A percentile compares a stretch with the other conserved stretches of the same genome.
Evolutionary conservation across 176 grass and related monocot species (phyloP).

Genomic region (Chloris gayana): DNA sequence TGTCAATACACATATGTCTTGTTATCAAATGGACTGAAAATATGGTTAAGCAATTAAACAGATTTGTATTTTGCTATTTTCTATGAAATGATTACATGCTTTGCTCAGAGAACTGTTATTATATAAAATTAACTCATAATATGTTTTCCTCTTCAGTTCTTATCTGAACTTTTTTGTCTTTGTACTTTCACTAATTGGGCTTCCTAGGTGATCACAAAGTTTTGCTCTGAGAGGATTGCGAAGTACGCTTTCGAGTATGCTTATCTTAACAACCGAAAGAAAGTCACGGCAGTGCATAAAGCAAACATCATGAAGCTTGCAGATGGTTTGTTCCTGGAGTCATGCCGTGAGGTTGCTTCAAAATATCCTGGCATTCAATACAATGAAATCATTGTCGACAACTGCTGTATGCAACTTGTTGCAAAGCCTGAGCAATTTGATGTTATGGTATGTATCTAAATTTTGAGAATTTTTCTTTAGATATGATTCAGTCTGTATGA

Average conservation of each 20-base stretch:
- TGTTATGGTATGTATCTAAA: conserved; percentile 75
- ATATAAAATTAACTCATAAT: not conserved
- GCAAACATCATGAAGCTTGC: conserved; percentile 99
- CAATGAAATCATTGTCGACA: conserved; percentile 96
- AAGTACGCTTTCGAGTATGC: conserved; percentile 98
- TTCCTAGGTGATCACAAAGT: conserved; percentile 99
- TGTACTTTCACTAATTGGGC: conserved; percentile 41
- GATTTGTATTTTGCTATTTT: no score
- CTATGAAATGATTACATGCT: no score
- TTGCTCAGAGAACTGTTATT: no score
- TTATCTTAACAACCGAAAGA: conserved; percentile 96
- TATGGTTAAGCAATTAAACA: not conserved
- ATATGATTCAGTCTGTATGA: not conserved
- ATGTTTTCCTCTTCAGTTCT: conserved; percentile 9
- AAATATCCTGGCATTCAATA: conserved; percentile 92
- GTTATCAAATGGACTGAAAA: not conserved
- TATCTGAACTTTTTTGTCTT: conserved; percentile 33
- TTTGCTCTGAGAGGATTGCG: conserved; percentile 89
- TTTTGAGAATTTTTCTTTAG: not conserved
- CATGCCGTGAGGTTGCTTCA: conserved; percentile 86
- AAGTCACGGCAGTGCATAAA: conserved; percentile 96
- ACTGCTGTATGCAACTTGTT: conserved; percentile 98
- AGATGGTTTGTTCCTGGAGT: conserved; percentile 96
- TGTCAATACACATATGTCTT: not conserved
- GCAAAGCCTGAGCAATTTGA: conserved; percentile 92